Conservation (phyloP, 139 green algal species). For the Trebouxia sp. region DNA sequence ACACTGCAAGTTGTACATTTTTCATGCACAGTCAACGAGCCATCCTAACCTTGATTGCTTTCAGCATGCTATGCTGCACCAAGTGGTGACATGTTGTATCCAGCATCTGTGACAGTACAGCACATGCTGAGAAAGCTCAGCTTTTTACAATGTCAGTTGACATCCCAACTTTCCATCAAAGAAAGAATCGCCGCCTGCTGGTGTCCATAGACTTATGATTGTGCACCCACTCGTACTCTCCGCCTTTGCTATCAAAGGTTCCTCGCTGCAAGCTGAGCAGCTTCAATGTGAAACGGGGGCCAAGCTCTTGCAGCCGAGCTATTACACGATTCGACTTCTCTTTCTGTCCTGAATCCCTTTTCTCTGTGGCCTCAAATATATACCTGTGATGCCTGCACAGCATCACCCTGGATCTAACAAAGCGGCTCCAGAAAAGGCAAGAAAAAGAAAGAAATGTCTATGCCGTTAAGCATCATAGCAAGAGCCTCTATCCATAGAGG, state of each 20-base stretch:
- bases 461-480: too few relatives aligned
- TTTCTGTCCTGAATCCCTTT: conserved; percentile 48
- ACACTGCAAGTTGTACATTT: too few relatives aligned
- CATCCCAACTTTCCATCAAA: conserved; percentile 38
- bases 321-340: conserved; percentile 61
- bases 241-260: conserved; percentile 92
- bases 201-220: conserved; percentile 85
- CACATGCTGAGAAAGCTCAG: too few relatives aligned
- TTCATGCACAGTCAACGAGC: too few relatives aligned
- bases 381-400: conserved; percentile 86
- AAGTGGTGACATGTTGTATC: too few relatives aligned
- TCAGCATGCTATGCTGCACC: too few relatives aligned
- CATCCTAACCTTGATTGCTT: too few relatives aligned
- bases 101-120: too few relatives aligned
- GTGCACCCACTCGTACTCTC: conserved; percentile 95
- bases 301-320: conserved; percentile 91
- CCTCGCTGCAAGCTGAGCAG: conserved; percentile 91
- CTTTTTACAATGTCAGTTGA: not conserved
- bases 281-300: conserved; percentile 95
- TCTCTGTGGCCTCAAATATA: conserved; percentile 88
- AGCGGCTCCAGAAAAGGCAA: not conserved
- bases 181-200: conserved; percentile 70
- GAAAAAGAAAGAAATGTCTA: too few relatives aligned
- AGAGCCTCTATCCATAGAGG: too few relatives aligned
- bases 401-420: not conserved